These are phyloP conservation scores for Lentinus polychrous DNA, from an alignment of 1,284 basidiomycete genomes.

Conservation along the genomic window DNA sequence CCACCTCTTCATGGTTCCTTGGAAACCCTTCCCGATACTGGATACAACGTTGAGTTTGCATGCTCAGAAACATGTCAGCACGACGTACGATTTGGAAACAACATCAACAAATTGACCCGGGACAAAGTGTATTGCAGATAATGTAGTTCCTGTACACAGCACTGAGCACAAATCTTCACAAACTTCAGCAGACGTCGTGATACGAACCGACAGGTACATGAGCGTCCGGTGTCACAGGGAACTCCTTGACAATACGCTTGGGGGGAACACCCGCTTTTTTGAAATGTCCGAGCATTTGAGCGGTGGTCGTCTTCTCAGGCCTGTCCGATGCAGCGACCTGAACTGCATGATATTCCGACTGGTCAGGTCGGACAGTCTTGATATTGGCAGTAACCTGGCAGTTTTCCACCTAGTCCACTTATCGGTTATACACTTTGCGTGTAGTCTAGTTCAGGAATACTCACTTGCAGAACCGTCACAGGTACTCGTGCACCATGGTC, in stretches of 20 bases:
- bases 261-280: conserved; percentile 74
- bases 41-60: conserved; percentile 2
- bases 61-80: not conserved
- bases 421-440: not conserved
- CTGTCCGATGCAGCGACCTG: conserved; percentile 80
- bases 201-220: conserved; percentile 80
- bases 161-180: conserved; percentile 8
- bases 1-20: conserved; percentile 97
- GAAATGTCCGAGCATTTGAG: conserved; percentile 85
- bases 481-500: conserved; percentile 83
- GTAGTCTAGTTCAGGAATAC: conserved; percentile 6
- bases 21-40: conserved; percentile 96
- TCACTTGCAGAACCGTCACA: conserved; percentile 91
- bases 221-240: conserved; percentile 84
- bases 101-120: conserved; percentile 97
- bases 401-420: conserved; percentile 58
- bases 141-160: conserved; percentile 59
- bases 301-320: conserved; percentile 58
- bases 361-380: conserved; percentile 52
- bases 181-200: conserved; percentile 76
- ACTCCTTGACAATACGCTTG: conserved; percentile 88
- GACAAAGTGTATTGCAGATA: conserved; percentile 94
- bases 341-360: conserved; percentile 76
- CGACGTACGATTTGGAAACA: conserved; percentile 80
- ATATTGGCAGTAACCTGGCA: conserved; percentile 82